Conservation (phyloP, 306 rosid genomes). For the Inga oerstediana region DNA sequence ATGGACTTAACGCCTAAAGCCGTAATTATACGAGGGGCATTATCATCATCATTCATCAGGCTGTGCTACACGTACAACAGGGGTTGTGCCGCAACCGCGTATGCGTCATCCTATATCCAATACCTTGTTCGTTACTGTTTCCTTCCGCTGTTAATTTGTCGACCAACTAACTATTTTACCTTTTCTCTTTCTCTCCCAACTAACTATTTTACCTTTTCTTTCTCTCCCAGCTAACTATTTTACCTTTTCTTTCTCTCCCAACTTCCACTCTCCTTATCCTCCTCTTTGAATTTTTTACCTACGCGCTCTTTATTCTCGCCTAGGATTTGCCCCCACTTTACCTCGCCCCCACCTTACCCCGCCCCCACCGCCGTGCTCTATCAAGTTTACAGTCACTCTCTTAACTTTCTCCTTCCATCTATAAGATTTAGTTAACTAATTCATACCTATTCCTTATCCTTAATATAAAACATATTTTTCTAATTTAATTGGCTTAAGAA, state of each 20-base stretch:
- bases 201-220: neutral
- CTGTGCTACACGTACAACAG: no score
- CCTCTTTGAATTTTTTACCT: no score
- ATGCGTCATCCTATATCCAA: neutral
- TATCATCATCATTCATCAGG: no score
- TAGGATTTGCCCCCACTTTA: neutral
- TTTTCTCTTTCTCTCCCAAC: neutral
- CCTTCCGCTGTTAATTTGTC: slow-evolving; percentile 1
- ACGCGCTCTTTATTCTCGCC: neutral
- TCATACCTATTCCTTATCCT: no score
- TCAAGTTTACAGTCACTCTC: no score
- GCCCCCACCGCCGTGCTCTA: neutral
- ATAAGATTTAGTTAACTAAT: neutral
- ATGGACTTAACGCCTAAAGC: neutral
- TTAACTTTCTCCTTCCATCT: no score
- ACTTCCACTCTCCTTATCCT: neutral
- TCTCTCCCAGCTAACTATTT: neutral
- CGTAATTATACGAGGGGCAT: neutral
- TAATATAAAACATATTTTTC: no score
- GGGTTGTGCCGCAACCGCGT: slow-evolving; percentile 4
- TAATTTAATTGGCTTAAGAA: no score
- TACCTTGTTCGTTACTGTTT: neutral
- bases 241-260: neutral
- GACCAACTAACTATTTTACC: neutral
- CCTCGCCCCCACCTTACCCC: neutral